These are phyloP conservation scores for Xylariomycetidae sp. DNA, from an alignment of 2,329 filamentous ascomycete species.

Conservation along the genomic window DNA sequence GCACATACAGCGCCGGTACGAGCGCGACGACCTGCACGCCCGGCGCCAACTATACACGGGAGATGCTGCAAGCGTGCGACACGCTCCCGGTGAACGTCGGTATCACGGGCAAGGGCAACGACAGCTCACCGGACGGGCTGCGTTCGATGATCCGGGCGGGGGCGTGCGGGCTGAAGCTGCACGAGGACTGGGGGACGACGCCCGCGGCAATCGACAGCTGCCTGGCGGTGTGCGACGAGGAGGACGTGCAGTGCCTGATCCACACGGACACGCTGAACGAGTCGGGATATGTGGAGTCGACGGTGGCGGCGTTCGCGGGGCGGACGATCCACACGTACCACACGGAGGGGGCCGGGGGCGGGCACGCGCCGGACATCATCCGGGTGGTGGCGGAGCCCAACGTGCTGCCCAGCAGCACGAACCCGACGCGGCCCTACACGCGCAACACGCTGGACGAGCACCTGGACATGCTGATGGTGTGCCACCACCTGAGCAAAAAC, in stretches of 20 bases:
- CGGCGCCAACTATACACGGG: constrained; percentile 71
- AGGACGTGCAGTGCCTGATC: constrained; percentile 88
- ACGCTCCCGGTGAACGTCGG: constrained; percentile 77
- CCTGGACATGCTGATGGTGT: constrained; percentile 97
- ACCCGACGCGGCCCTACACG: constrained; percentile 87
- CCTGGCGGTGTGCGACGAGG: constrained; percentile 77
- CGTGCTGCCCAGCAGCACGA: constrained; percentile 85
- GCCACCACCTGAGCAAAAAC: constrained; percentile 86
- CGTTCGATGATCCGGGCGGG: constrained; percentile 77
- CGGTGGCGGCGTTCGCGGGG: constrained; percentile 75
- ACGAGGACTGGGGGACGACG: constrained; percentile 94
- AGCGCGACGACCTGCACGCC: constrained; percentile 93
- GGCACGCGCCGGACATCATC: constrained; percentile 95
- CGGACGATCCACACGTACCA: constrained; percentile 95
- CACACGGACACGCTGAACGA: constrained; percentile 97
- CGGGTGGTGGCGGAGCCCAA: constrained; percentile 83
- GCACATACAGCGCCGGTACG: constrained; percentile 61
- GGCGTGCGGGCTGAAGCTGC: constrained; percentile 84
- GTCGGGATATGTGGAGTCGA: constrained; percentile 93
- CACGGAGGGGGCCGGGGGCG: constrained; percentile 90
- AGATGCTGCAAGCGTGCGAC: constrained; percentile 88
- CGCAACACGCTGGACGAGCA: constrained; percentile 92
- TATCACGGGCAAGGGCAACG: constrained; percentile 91
- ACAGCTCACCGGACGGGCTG: constrained; percentile 63
- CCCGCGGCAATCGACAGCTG: constrained; percentile 89